A percentile compares a stretch with the other conserved stretches of the same genome.
These are phyloP conservation scores for Rhynchospora breviuscula DNA, from an alignment of 176 grass and related monocot genomes.

Conservation along the genomic window DNA sequence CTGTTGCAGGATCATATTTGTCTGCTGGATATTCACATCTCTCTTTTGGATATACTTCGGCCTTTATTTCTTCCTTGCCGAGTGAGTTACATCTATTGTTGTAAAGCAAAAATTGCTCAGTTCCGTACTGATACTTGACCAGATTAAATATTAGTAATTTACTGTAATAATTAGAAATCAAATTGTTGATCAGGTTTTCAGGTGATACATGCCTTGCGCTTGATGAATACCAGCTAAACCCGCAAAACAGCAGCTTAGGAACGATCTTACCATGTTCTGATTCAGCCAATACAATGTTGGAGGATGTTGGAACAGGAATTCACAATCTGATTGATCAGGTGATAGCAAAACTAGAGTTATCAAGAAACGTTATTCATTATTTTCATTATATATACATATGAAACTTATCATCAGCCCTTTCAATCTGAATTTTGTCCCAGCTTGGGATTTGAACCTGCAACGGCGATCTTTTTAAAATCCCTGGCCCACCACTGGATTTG, in stretches of 20 bases:
- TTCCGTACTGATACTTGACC: background rate
- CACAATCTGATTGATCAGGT: conserved; percentile 78
- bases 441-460: background rate
- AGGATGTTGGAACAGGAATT: conserved; percentile 53
- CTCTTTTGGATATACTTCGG: conserved; percentile 80
- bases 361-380: background rate
- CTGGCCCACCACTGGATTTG: background rate
- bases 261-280: conserved; percentile 61
- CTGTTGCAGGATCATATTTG: conserved; percentile 45
- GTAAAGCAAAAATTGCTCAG: background rate
- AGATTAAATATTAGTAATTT: background rate
- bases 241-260: conserved; percentile 78
- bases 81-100: conserved; percentile 34
- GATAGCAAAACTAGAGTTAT: conserved; percentile 12
- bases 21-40: conserved; percentile 66
- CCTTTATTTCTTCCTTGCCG: conserved; percentile 76
- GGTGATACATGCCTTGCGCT: conserved; percentile 69
- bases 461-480: background rate
- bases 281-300: conserved; percentile 37
- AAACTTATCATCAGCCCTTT: background rate
- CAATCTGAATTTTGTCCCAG: background rate
- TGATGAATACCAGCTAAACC: conserved; percentile 67
- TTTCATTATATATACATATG: background rate
- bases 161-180: background rate
- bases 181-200: conserved; percentile 40